Percentiles rank a stretch among this genome's conserved stretches.
These are phyloP conservation scores for Jamesozyma gamospora DNA, from an alignment of 805 yeast species.

Conservation along the genomic window DNA sequence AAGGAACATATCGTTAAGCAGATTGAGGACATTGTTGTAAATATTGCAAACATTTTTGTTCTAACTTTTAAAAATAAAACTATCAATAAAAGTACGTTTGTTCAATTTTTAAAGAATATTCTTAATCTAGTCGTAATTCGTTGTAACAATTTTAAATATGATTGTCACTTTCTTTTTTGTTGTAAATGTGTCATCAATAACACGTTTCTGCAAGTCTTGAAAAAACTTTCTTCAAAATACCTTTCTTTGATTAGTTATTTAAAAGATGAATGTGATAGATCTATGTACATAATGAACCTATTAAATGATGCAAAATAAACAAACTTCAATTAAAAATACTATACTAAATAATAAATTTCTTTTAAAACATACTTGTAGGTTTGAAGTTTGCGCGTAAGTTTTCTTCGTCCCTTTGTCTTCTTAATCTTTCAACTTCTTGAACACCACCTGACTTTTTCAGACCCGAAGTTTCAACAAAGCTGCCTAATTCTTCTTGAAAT, in stretches of 20 bases:
- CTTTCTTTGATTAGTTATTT: background rate
- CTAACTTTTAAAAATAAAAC: constrained; percentile 2
- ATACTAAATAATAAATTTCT: background rate
- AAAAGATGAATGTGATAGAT: background rate
- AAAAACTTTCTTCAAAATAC: constrained; percentile 1
- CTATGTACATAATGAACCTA: background rate
- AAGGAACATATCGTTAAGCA: constrained; percentile 3
- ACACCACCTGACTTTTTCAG: constrained; percentile 82
- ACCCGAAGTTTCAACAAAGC: constrained; percentile 68
- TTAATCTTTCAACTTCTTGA: constrained; percentile 67
- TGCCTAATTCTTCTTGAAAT: constrained; percentile 78
- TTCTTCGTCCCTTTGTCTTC: constrained; percentile 60
- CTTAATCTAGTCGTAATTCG: background rate
- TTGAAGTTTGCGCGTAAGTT: constrained; percentile 48
- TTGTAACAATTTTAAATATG: background rate
- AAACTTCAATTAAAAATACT: too few species aligned
- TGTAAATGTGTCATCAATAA: background rate
- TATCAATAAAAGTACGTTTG: background rate
- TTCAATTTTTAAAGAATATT: background rate
- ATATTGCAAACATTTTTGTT: constrained; percentile 2
- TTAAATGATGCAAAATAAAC: too few species aligned
- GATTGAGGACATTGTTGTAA: constrained; percentile 3
- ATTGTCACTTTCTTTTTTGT: too few species aligned
- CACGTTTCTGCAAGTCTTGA: background rate
- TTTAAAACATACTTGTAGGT: background rate